Evolutionary conservation across 805 yeast species (phyloP), one percentile per base, ranked within the genome.

Genomic region (Metschnikowia borealis): DNA sequence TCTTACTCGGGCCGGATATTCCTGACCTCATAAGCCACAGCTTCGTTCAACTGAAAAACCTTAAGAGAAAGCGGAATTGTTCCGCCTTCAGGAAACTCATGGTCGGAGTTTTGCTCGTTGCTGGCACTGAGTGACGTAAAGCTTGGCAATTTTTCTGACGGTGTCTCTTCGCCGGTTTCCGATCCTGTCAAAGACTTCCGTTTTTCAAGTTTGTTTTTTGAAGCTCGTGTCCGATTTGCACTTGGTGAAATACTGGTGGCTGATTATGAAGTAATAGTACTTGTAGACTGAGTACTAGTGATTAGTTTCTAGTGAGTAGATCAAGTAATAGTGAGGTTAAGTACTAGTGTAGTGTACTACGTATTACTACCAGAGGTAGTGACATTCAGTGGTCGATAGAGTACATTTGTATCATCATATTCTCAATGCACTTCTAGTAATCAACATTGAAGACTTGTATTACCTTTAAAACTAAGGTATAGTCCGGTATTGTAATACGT

Each of bases 21-120:
- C 26, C 56, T 40, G 21, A 55, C 54, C 29, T 55, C 56, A 31
- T 47, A 38, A 6, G 58, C 58, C 29, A 53, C 58, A 18, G 46
- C 44, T 31, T 55, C 58, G 40, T 55, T 55, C 26, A 55, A 29
- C 50, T 50, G 50, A 29, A 47, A 53, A 14, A 53, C 48, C 41
- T 47, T 53, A 15, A 46, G 43, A 5, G 51, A 45, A 18, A 46
- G 43, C 21, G 53, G 51, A 26, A 52, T 47, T 21, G 40, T 45
- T 5, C 15, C 38, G 10, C 29, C 31, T 33, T 20, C 17, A n/a
- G 20, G 38, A 7, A 33, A 17, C 14, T 32, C 44, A 10, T 11
- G 11, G 10, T 41, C 36, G 6, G 15, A 17, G 6, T 31, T 29
- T 4, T 17, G 36, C 11, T 15, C 26, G 6, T 41, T 17, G 37